These are phyloP conservation scores for Sordariomycetes sp. DNA, from an alignment of 2,329 filamentous ascomycete genomes.

Conservation along the genomic window DNA sequence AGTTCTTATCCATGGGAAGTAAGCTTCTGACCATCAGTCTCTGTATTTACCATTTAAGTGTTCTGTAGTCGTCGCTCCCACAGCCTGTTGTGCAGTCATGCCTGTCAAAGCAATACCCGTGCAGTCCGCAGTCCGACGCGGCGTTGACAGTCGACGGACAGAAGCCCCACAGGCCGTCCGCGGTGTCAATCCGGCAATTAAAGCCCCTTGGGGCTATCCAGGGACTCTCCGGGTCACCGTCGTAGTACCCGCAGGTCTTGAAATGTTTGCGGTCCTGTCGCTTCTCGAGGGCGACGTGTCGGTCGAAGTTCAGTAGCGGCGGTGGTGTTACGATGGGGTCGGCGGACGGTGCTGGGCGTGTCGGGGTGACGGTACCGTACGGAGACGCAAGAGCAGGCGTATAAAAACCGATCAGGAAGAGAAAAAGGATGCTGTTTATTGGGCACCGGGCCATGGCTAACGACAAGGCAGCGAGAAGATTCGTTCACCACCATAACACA, in stretches of 20 bases:
- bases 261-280: background rate
- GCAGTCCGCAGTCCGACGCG: constrained; percentile 23
- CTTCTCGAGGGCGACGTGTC: background rate
- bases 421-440: background rate
- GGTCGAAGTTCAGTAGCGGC: background rate
- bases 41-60: constrained; percentile 22
- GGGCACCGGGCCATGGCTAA: background rate
- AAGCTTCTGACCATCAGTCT: too few species aligned
- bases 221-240: constrained; percentile 15
- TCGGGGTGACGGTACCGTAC: background rate
- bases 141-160: constrained; percentile 20
- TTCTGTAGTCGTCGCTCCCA: constrained; percentile 18
- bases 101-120: constrained; percentile 19
- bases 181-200: constrained; percentile 20
- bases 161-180: constrained; percentile 22
- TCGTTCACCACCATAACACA: background rate
- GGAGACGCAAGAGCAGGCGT: background rate
- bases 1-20: too few species aligned
- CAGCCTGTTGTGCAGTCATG: constrained; percentile 18
- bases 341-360: background rate
- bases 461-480: background rate
- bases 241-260: constrained; percentile 15
- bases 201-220: constrained; percentile 19
- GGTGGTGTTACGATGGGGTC: background rate
- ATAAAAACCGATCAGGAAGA: background rate